Evolutionary conservation across 805 yeast genomes (phyloP), one percentile per base, ranked within the genome.

Genomic region (Pichia nakasei): DNA sequence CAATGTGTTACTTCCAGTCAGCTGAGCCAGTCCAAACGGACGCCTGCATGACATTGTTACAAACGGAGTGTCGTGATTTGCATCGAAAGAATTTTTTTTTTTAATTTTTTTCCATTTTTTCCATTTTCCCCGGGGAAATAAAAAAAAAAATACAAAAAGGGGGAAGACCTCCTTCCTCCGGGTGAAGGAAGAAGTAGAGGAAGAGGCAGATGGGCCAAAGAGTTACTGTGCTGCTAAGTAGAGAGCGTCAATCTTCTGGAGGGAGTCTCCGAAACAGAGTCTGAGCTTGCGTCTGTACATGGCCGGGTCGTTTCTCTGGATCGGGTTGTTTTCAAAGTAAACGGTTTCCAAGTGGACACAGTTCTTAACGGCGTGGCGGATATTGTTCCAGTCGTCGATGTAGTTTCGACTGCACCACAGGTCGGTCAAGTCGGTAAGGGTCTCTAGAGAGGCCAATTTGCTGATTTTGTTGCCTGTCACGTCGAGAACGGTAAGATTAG

Each of bases 281-380:
- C 76, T 76, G 38, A 93, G 59, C 60, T 93, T 93, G 56, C 93
- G 77, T 56, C 97, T 73, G 60, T 93, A 93, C 41, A 88, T 79
- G 1, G 93, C 80, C n/a, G 78, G 78, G 52, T 83, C 82, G 19
- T 73, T 59, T 24, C 65, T 52, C 55, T 93, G 96, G 18, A 93
- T 60, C 3, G 97, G 97, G 58, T 91, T 91, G 9, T 93, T 91
- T 64, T 93, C 98, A 50, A 93, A 78, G 59, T 93, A 93, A 5
- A 93, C 95, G 0, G 96, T 87, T 41, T 87, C 95, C 42, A 93
- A 67, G 6, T 73, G 67, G 2, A 77, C 74, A 41, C 86, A 66
- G 34, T 67, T 66, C 13, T 79, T 77, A 47, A 93, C 70, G 57
- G 86, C 80, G 19, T 72, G 60, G 41, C 77, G 80, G 38, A 93